These are phyloP conservation scores for Vitis amurensis DNA, from an alignment of 164 flowering plant genomes.

Conservation along the genomic window DNA sequence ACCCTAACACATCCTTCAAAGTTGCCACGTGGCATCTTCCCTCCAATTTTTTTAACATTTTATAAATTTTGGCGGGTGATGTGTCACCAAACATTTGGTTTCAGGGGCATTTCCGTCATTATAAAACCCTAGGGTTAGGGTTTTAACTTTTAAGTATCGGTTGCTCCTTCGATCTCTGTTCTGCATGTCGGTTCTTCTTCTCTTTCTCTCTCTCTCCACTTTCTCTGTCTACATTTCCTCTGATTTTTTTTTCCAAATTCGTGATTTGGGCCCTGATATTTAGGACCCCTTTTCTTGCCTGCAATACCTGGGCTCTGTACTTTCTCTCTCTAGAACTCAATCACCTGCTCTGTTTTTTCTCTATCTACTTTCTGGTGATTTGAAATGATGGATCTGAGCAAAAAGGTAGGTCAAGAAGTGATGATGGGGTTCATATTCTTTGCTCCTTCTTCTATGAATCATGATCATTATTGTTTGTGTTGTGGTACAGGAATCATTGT, in stretches of 20 bases:
- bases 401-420: constrained; percentile 9
- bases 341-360: constrained; percentile 1
- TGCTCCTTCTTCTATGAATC: background rate
- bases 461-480: background rate
- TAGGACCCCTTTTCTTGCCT: too few relatives aligned
- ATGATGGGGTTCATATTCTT: background rate
- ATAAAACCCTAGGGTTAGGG: background rate
- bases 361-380: background rate
- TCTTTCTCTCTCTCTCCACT: background rate
- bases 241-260: background rate
- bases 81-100: background rate
- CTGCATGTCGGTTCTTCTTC: background rate
- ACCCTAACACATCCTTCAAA: background rate
- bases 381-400: constrained; percentile 16
- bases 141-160: background rate
- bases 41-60: background rate
- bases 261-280: too few relatives aligned
- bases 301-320: too few relatives aligned
- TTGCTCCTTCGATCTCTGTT: background rate
- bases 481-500: constrained; percentile 13
- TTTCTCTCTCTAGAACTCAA: background rate
- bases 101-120: constrained; percentile 9
- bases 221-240: background rate
- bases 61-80: constrained; percentile 9
- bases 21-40: background rate